Evolutionary conservation across 2,329 filamentous ascomycete genomes (phyloP).

Genomic region (Trichoderma breve): DNA sequence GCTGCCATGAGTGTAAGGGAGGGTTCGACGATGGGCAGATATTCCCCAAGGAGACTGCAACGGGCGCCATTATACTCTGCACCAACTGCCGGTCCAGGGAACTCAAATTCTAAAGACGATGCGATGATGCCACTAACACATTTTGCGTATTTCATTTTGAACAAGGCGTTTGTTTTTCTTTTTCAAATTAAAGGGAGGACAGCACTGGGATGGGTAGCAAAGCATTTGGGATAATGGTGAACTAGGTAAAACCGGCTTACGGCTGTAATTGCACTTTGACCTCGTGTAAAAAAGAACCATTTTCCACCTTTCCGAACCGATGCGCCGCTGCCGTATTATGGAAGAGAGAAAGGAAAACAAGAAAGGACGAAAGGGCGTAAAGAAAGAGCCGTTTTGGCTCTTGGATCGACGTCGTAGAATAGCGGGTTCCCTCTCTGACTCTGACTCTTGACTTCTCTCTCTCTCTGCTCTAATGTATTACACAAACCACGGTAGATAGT

Average conservation of each 20-base stretch:
- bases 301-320: background rate
- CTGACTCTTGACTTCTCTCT: background rate
- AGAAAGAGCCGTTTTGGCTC: background rate
- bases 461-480: constrained; percentile 13
- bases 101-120: constrained; percentile 48
- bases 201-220: constrained; percentile 1
- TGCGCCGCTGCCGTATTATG: background rate
- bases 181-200: constrained; percentile 1
- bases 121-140: constrained; percentile 9
- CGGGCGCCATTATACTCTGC: constrained; percentile 56
- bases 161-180: constrained; percentile 10
- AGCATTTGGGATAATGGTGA: constrained; percentile 2
- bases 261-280: constrained; percentile 6
- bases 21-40: constrained; percentile 65
- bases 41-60: constrained; percentile 55
- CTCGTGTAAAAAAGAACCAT: background rate
- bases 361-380: background rate
- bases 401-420: constrained; percentile 4
- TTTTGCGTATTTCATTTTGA: constrained; percentile 18
- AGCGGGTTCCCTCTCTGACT: background rate
- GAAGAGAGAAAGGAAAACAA: background rate
- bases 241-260: background rate
- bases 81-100: constrained; percentile 60
- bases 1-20: constrained; percentile 63
- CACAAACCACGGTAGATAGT: constrained; percentile 14